Evolutionary conservation across 306 rosid species (phyloP), one percentile per base, ranked within the genome.

Genomic region (Herpetospermum pedunculosum): DNA sequence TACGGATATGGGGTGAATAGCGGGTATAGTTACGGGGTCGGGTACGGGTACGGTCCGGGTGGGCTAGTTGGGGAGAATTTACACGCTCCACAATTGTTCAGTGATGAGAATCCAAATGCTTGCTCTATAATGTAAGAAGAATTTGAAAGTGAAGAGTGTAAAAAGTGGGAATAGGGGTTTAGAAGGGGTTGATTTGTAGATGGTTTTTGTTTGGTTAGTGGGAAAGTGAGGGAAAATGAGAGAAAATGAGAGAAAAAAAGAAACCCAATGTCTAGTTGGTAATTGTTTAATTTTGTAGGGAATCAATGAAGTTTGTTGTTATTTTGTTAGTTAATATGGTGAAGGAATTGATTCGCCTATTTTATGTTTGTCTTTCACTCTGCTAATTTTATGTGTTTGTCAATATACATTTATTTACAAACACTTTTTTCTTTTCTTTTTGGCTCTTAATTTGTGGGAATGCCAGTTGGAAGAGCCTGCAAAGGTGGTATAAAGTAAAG

Each of bases 31-130:
- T 2, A 12, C 12, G 67, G 44, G 13, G 8, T 19, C 47, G 81
- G 72, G 9, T 70, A 75, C 41, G 85, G 84, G 15, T 80, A 74
- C 5, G 86, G 81, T 9, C 53, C 77, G 10, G 82, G 82, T 3
- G 84, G 78, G 7, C 53, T 78, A 7, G 73, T 70, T 19, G 87
- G 77, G 5, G 84, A 80, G 67, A 85, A 76, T 1, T 49, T 57
- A 32, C 83, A 84, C 30, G 85, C 92, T 5, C 92, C 96, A 0
- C 87, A 86, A 46, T 60, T 88, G 32, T 92, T 92, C 52, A 92
- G 92, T 19, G 98, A 90, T 0, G 98, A 92, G 76, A 92, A 92
- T 81, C 98, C 98, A 1, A 85, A 90, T 78, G 97, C 90, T 10
- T 92, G 98, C 74, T 86, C 79, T 0, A 29, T 90, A 34, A 87